Evolutionary conservation across 192 early-diverging fungal genomes (phyloP), one percentile per base, ranked within the genome.

Genomic region (Coemansia sp.): DNA sequence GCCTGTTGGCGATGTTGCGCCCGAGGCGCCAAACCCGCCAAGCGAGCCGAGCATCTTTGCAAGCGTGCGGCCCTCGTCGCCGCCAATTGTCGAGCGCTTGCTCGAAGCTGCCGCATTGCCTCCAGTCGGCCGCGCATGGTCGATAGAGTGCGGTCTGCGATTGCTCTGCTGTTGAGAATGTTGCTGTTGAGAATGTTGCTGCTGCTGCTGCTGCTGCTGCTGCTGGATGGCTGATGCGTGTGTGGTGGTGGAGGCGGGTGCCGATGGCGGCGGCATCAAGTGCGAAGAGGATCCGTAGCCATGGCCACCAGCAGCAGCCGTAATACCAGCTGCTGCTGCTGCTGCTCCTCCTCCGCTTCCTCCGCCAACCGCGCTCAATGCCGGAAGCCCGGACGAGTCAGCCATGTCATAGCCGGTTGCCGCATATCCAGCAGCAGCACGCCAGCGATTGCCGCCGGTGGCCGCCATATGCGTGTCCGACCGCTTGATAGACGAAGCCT

Each of bases 31-130:
- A 19, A 76, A 76, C 2, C 63, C 74, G 64, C 74, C 69, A 23
- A 76, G 71, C 12, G 76, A 68, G 49, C 72, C 65, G 12, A 84
- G 76, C 76, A 79, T 79, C 59, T 74, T 73, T 37, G 76, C 76
- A 65, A 84, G 56, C 26, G 76, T 70, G 23, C 72, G 61, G 60
- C 73, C 74, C 65, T 77, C 72, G 37, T 75, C 74, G 47, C 64
- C 67, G n/a, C 73, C 76, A 4, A 76, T 60, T 3, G 75, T 78
- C 19, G 81, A 49, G 5, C 76, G 70, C 71, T 84, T 76, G 69
- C 58, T 69, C 13, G 64, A 50, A 0, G 61, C 52, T 5, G 61
- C 61, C 6, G 64, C 45, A 12, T 38, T 9, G 9, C 44, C 38
- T 16, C 45, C 16, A 39, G 23, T 50, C n/a, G 48, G 13, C 53